Conservation (phyloP, 768 basidiomycete species). For the Cyathus striatus region DNA sequence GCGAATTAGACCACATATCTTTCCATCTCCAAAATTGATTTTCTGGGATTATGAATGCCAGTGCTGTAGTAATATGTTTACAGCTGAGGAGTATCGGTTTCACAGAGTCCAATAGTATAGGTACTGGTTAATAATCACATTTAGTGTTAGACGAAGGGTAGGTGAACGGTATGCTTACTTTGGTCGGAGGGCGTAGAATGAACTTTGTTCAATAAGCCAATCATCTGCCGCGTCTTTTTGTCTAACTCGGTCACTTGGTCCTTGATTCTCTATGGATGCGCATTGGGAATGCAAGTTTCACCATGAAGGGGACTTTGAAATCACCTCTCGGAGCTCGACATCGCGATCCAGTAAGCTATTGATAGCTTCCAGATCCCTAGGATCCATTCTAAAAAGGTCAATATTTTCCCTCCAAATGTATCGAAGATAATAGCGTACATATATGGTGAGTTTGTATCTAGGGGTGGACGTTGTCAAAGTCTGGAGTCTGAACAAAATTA, state of each 20-base stretch:
- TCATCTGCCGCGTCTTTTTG: slow-evolving; percentile 66
- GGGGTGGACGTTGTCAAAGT: too few relatives aligned
- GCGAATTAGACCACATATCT: slow-evolving; percentile 73
- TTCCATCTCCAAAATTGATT: slow-evolving; percentile 84
- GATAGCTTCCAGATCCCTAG: slow-evolving; percentile 48
- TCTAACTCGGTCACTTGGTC: slow-evolving; percentile 72
- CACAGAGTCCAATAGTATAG: slow-evolving; percentile 51
- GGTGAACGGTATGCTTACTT: slow-evolving; percentile 33
- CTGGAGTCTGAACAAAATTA: too few relatives aligned
- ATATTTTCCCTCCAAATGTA: neutral
- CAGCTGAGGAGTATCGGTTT: slow-evolving; percentile 54
- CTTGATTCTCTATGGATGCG: slow-evolving; percentile 68
- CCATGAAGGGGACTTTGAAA: slow-evolving; percentile 5
- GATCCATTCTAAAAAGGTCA: slow-evolving; percentile 39
- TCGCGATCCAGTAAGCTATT: slow-evolving; percentile 61
- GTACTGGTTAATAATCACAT: slow-evolving; percentile 36
- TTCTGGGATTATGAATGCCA: slow-evolving; percentile 59
- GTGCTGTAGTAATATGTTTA: slow-evolving; percentile 36
- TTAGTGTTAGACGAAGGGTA: too few relatives aligned
- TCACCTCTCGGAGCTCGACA: slow-evolving; percentile 60
- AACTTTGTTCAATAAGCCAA: slow-evolving; percentile 74
- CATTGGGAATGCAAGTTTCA: slow-evolving; percentile 4
- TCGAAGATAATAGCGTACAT: too few relatives aligned
- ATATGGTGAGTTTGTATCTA: too few relatives aligned
- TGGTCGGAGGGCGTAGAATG: slow-evolving; percentile 65